Percentiles rank a stretch among this genome's conserved stretches.
Conservation (phyloP, 164 flowering plant species). For the Nymphaea colorata region DNA sequence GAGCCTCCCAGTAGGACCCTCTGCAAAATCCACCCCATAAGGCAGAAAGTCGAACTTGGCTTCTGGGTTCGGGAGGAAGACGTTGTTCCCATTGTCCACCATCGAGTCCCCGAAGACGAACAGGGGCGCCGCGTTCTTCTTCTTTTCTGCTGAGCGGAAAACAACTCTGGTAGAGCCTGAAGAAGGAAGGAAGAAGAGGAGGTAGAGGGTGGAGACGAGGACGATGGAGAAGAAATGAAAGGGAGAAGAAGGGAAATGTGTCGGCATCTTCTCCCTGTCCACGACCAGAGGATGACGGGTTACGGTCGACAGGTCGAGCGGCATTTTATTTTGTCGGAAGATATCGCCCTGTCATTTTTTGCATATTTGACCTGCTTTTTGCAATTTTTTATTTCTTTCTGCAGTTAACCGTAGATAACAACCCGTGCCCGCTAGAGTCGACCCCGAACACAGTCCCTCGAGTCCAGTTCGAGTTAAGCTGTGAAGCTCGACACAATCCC, state of each 20-base stretch:
- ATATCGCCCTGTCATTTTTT: no score
- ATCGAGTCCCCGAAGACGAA: slow-evolving; percentile 76
- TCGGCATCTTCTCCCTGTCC: no score
- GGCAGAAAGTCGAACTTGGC: slow-evolving; percentile 47
- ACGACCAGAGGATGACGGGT: no score
- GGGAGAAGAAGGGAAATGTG: background rate
- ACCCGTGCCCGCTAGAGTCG: no score
- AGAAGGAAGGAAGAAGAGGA: background rate
- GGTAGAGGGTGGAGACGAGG: background rate
- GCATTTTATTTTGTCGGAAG: no score
- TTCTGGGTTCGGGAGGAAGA: slow-evolving; percentile 21
- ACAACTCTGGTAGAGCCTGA: slow-evolving; percentile 23
- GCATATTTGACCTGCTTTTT: no score
- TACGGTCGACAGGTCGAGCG: no score
- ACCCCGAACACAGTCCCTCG: no score
- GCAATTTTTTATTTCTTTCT: no score
- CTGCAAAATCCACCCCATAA: slow-evolving; percentile 54
- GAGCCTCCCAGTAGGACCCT: slow-evolving; percentile 55
- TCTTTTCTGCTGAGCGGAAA: slow-evolving; percentile 10
- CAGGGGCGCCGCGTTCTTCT: slow-evolving; percentile 9
- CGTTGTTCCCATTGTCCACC: slow-evolving; percentile 76
- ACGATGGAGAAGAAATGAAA: background rate
- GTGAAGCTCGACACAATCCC: no score
- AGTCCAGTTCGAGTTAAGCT: no score
- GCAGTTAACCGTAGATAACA: no score